Percentiles rank a stretch among this genome's conserved stretches.
These are phyloP conservation scores for Pulveroboletus frians DNA, from an alignment of 768 basidiomycete genomes.

Conservation along the genomic window DNA sequence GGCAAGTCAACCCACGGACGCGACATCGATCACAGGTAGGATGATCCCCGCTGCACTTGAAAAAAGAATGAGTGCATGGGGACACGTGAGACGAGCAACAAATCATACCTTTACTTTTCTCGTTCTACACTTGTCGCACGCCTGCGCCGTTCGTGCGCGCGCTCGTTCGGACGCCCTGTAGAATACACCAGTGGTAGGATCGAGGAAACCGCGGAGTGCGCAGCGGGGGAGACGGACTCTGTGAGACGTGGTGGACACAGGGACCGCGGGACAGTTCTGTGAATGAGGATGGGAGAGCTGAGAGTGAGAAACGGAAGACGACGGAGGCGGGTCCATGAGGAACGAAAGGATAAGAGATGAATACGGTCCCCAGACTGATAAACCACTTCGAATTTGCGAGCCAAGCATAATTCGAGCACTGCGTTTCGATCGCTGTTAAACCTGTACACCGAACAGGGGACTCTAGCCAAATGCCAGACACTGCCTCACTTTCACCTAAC, in stretches of 20 bases:
- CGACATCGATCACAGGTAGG: slow-evolving; percentile 65
- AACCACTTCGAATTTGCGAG: background rate
- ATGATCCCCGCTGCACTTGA: slow-evolving; percentile 58
- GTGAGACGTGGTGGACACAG: background rate
- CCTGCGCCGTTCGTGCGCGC: slow-evolving; percentile 64
- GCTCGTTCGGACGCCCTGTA: slow-evolving; percentile 61
- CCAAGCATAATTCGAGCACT: background rate
- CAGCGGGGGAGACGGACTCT: slow-evolving; percentile 12
- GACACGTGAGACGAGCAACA: background rate
- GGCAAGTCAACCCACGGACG: slow-evolving; percentile 52
- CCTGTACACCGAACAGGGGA: background rate
- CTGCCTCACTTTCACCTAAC: no score
- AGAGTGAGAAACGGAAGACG: background rate
- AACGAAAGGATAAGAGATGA: background rate
- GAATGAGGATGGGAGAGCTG: background rate
- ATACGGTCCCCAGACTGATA: background rate
- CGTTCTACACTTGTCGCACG: slow-evolving; percentile 68
- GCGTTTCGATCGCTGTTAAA: background rate
- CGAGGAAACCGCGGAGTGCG: slow-evolving; percentile 54
- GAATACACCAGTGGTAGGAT: slow-evolving; percentile 61
- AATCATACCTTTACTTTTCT: slow-evolving; percentile 63
- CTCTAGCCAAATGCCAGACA: background rate
- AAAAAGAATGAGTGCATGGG: background rate
- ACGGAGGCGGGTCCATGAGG: background rate
- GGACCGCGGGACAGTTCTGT: background rate